Conservation (phyloP, 352 stramenopile genomes). For the Pythium phragmitis region DNA sequence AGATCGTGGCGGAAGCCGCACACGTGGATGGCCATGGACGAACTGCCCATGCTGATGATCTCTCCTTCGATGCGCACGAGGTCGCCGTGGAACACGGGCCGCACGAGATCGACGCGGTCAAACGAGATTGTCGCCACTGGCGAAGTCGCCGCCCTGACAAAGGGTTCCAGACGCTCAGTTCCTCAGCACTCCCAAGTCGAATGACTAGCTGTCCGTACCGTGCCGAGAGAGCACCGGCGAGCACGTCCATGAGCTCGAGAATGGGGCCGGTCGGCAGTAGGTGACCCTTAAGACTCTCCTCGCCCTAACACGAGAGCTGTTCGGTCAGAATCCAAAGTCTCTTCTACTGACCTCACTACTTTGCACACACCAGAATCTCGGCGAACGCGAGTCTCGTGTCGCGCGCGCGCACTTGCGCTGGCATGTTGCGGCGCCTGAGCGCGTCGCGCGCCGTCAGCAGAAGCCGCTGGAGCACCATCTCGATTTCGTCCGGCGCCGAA, state of each 20-base stretch:
- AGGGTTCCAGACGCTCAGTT: background rate
- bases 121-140: constrained; percentile 65
- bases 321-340: background rate
- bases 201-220: constrained; percentile 30
- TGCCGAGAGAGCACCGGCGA: constrained; percentile 58
- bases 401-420: constrained; percentile 19
- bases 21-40: constrained; percentile 58
- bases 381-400: constrained; percentile 45
- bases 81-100: constrained; percentile 46
- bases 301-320: constrained; percentile 15
- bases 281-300: constrained; percentile 35
- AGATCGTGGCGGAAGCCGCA: constrained; percentile 68
- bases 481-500: background rate
- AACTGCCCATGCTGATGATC: constrained; percentile 57
- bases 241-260: constrained; percentile 48
- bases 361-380: constrained; percentile 36
- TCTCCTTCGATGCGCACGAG: constrained; percentile 65
- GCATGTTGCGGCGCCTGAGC: constrained; percentile 18
- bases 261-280: constrained; percentile 34
- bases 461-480: constrained; percentile 15
- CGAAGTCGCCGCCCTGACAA: constrained; percentile 46
- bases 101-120: constrained; percentile 65
- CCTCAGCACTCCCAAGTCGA: constrained; percentile 25
- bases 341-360: too few species aligned
- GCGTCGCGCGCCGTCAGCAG: constrained; percentile 21